Evolutionary conservation across 331 rosid species (phyloP), one percentile per base, ranked within the genome.

Genomic region (Quercus lobata): DNA sequence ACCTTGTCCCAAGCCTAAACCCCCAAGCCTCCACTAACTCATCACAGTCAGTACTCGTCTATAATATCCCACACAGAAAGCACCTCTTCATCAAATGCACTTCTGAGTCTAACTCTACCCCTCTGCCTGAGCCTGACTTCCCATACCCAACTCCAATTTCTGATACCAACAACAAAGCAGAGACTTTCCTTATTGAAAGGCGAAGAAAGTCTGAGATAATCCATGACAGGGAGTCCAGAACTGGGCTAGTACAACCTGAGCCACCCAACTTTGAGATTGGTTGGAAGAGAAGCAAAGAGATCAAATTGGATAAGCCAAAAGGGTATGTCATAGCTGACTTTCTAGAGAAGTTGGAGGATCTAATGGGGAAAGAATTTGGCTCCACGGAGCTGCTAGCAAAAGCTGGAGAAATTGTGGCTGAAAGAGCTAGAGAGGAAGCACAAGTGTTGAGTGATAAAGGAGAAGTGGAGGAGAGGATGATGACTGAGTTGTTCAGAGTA

Each of bases 281-380:
- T 1, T 93, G 97, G 98, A 93, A 90, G 84, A 93, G 98, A 75
- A 93, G 94, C 1, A 91, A 93, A 46, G 86, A 86, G 90, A 91
- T 91, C 15, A 83, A 83, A 7, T 32, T 82, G 7, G 97, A 91
- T 88, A 85, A 84, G 86, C 98, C 98, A 72, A 70, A 86, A 52
- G 98, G 98, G 79, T 82, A 81, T 82, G 90, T 86, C 35, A 85
- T 93, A 61, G 93, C 93, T 65, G 98, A 93, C 24, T 86, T 93
- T 68, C 77, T 91, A 79, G 96, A n/a, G n/a, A 93, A 93, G 86
- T 60, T 93, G 41, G 97, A 93, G 78, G 80, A 44, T 5, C 82
- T 93, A 7, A 88, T 89, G 92, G 93, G 84, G 72, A 87, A 65
- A 80, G 94, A 93, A 44, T 93, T 73, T 76, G 98, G 96, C 14